These are phyloP conservation scores for Pseudocercospora vitis DNA, from an alignment of 2,329 filamentous ascomycete species.

Conservation along the genomic window DNA sequence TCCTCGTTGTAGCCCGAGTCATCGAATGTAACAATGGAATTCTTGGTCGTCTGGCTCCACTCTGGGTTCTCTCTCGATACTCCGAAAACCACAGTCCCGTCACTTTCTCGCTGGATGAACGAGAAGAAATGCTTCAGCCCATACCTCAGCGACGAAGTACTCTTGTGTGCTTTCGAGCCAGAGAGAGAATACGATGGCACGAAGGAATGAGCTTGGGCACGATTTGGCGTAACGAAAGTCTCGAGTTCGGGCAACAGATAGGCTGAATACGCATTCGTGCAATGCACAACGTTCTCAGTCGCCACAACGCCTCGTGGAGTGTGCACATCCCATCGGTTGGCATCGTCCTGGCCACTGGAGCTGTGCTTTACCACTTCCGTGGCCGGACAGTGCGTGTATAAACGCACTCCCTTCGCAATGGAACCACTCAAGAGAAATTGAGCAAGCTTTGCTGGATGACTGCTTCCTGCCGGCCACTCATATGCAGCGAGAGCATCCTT, in stretches of 20 bases:
- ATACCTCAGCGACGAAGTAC: slow-evolving; percentile 50
- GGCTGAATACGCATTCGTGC: slow-evolving; percentile 45
- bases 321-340: slow-evolving; percentile 35
- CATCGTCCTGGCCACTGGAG: slow-evolving; percentile 7
- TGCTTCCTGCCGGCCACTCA: slow-evolving; percentile 53
- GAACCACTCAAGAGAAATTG: slow-evolving; percentile 48
- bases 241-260: slow-evolving; percentile 41
- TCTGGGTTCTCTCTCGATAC: slow-evolving; percentile 46
- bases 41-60: slow-evolving; percentile 26
- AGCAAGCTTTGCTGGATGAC: slow-evolving; percentile 51
- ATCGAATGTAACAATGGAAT: slow-evolving; percentile 39
- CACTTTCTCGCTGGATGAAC: slow-evolving; percentile 47
- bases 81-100: slow-evolving; percentile 48
- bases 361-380: slow-evolving; percentile 26
- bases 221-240: slow-evolving; percentile 44
- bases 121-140: slow-evolving; percentile 52
- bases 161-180: slow-evolving; percentile 38
- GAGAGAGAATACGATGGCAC: slow-evolving; percentile 44
- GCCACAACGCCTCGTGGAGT: slow-evolving; percentile 40
- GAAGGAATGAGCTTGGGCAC: slow-evolving; percentile 49
- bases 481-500: slow-evolving; percentile 47
- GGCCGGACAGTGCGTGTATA: slow-evolving; percentile 49
- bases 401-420: slow-evolving; percentile 41
- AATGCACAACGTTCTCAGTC: slow-evolving; percentile 40
- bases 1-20: slow-evolving; percentile 45